These are phyloP conservation scores for Asterella californica DNA, from an alignment of 225 moss, liverwort and hornwort genomes.

Conservation along the genomic window DNA sequence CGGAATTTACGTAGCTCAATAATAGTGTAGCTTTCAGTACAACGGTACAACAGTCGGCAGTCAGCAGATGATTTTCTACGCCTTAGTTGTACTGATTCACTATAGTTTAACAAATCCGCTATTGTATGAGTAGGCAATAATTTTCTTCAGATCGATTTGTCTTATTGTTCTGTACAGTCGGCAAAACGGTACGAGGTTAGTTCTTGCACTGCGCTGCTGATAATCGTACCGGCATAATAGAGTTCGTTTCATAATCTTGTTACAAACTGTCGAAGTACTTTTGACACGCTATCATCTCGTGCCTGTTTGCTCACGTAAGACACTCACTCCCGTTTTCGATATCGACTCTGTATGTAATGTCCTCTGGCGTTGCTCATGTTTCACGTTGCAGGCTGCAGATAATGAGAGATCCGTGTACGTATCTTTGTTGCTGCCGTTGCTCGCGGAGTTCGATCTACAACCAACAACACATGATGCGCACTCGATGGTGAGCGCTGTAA, in stretches of 20 bases:
- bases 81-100: too few species aligned
- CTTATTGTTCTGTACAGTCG: too few species aligned
- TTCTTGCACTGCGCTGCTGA: not conserved
- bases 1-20: too few species aligned
- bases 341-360: not conserved
- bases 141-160: too few species aligned
- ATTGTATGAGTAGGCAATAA: too few species aligned
- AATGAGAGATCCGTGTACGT: constrained; percentile 91
- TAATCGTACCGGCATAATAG: not conserved
- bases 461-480: constrained; percentile 92
- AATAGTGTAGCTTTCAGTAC: too few species aligned
- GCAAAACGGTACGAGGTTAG: too few species aligned
- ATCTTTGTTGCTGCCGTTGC: constrained; percentile 75
- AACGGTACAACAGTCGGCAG: too few species aligned
- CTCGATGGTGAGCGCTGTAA: constrained; percentile 97
- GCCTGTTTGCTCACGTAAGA: not conserved
- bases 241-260: not conserved
- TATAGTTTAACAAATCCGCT: too few species aligned
- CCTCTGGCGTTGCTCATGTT: not conserved
- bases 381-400: constrained; percentile 68
- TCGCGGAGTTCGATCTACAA: constrained; percentile 93
- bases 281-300: not conserved
- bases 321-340: not conserved
- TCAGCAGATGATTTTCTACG: too few species aligned
- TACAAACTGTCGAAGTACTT: not conserved